phyloP scores from a whole-genome alignment of 2,329 filamentous ascomycete species.

The Ceratocystis variospora region DNA sequence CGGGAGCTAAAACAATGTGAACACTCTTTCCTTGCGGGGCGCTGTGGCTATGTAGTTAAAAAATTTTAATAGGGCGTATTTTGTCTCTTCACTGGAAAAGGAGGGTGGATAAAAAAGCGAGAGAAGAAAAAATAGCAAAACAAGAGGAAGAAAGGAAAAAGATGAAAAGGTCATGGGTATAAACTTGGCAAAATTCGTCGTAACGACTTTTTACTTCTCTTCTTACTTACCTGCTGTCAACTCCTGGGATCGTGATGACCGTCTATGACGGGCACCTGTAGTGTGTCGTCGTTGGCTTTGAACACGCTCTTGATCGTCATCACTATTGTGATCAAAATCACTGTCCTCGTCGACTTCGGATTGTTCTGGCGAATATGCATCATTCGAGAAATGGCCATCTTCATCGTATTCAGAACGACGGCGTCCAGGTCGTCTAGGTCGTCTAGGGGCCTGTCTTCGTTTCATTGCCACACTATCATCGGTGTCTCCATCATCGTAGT shows the following conservation, averaged over 20 bases:
- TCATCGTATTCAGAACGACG: neutral
- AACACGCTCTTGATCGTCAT: neutral
- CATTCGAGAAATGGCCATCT: constrained; percentile 2
- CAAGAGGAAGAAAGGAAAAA: neutral
- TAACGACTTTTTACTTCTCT: neutral
- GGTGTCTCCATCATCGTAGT: neutral
- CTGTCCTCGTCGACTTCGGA: neutral
- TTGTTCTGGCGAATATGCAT: neutral
- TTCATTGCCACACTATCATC: neutral
- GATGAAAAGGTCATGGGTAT: neutral
- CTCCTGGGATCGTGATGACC: neutral
- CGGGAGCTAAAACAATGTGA: too few relatives aligned
- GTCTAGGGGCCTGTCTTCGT: neutral
- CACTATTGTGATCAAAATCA: neutral
- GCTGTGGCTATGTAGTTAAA: too few relatives aligned
- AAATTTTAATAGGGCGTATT: neutral
- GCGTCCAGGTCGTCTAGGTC: neutral
- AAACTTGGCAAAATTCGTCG: neutral
- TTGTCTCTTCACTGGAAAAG: neutral
- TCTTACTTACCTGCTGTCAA: neutral
- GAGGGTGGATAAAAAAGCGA: neutral
- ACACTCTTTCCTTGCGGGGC: too few relatives aligned
- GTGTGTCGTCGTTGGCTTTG: constrained; percentile 5
- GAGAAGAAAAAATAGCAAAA: neutral
- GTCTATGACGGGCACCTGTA: neutral